Evolutionary conservation across 768 basidiomycete species (phyloP).

Genomic region (Naganishia friedmannii): DNA sequence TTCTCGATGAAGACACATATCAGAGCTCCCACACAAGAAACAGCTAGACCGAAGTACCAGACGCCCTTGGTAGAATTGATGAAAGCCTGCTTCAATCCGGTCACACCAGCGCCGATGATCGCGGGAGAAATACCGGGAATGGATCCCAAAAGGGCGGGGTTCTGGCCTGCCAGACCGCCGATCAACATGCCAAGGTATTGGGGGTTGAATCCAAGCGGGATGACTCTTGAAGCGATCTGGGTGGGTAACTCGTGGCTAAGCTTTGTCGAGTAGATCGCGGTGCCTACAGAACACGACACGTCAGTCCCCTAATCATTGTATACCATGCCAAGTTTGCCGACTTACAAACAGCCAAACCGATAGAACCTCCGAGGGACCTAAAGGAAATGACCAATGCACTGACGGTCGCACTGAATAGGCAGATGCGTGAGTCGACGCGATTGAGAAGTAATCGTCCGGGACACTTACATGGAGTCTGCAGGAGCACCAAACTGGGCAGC

Average conservation of each 20-base stretch:
- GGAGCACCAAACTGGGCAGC: slow-evolving; percentile 14
- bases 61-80: neutral
- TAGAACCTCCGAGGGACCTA: slow-evolving; percentile 8
- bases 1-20: slow-evolving; percentile 11
- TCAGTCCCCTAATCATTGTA: neutral
- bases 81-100: slow-evolving; percentile 3
- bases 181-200: slow-evolving; percentile 16
- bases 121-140: slow-evolving; percentile 12
- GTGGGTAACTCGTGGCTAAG: neutral
- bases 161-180: neutral
- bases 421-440: neutral
- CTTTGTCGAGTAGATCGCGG: slow-evolving; percentile 3
- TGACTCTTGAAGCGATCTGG: slow-evolving; percentile 1
- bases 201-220: slow-evolving; percentile 9
- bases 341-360: slow-evolving; percentile 8
- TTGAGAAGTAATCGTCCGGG: too few relatives aligned
- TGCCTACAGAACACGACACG: neutral
- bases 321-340: neutral
- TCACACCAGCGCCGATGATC: slow-evolving; percentile 7
- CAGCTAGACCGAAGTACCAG: slow-evolving; percentile 11
- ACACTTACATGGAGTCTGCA: neutral
- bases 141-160: neutral
- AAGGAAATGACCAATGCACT: slow-evolving; percentile 20
- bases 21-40: neutral
- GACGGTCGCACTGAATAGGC: neutral